A percentile compares a stretch with the other conserved stretches of the same genome.
Evolutionary conservation across 495 filamentous ascomycete species (phyloP).

Genomic region (Glonium stellatum): DNA sequence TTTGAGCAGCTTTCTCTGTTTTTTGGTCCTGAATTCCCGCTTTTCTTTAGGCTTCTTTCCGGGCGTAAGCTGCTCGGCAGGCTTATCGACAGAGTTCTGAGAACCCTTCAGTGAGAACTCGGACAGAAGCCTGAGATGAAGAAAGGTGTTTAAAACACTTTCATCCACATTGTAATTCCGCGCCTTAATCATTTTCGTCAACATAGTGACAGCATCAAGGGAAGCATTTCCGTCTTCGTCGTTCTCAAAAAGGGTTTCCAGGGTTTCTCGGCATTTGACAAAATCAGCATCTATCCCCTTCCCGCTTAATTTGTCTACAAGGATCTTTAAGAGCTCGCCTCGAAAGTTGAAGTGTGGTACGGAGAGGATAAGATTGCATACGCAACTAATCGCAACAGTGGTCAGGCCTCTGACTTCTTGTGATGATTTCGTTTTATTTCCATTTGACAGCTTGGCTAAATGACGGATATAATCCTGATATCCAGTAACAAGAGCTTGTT

Average conservation of each 20-base stretch:
- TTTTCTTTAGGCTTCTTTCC: slow-evolving; percentile 67
- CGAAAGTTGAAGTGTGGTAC: slow-evolving; percentile 98
- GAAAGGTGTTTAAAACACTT: slow-evolving; percentile 79
- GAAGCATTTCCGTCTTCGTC: slow-evolving; percentile 85
- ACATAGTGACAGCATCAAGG: slow-evolving; percentile 73
- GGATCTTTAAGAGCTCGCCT: slow-evolving; percentile 72
- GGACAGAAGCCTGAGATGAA: slow-evolving; percentile 78
- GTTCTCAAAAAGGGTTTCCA: slow-evolving; percentile 75
- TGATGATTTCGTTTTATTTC: slow-evolving; percentile 31
- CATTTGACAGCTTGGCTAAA: slow-evolving; percentile 55
- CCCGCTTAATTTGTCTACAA: slow-evolving; percentile 72
- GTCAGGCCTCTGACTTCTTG: slow-evolving; percentile 42
- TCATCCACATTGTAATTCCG: slow-evolving; percentile 75
- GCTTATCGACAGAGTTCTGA: slow-evolving; percentile 59
- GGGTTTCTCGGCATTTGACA: slow-evolving; percentile 65
- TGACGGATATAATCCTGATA: slow-evolving; percentile 79
- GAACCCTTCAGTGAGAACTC: slow-evolving; percentile 83
- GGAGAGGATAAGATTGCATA: slow-evolving; percentile 64
- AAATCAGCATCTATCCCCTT: slow-evolving; percentile 64
- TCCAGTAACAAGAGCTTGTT: slow-evolving; percentile 70
- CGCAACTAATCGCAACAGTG: slow-evolving; percentile 75
- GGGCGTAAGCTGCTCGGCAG: slow-evolving; percentile 34
- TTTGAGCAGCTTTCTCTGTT: slow-evolving; percentile 63
- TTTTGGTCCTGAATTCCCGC: slow-evolving; percentile 69
- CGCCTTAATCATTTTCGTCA: slow-evolving; percentile 91